A percentile compares a stretch with the other conserved stretches of the same genome.
These are phyloP conservation scores for Septoria petroselini DNA, from an alignment of 2,329 filamentous ascomycete species.

Conservation along the genomic window DNA sequence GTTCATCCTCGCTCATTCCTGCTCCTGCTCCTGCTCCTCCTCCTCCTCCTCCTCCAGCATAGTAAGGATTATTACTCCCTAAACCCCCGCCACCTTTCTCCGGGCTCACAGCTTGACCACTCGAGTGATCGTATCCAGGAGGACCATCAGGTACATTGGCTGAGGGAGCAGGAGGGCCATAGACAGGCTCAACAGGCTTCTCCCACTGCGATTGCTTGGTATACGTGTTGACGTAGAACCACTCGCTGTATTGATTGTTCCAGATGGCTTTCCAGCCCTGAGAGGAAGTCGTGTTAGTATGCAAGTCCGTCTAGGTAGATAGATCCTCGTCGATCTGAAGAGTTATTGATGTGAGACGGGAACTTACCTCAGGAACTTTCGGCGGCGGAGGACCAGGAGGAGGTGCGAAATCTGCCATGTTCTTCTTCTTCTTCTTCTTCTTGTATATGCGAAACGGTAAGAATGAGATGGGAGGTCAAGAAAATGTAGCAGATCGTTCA, in stretches of 20 bases:
- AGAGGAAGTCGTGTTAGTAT: too few relatives aligned
- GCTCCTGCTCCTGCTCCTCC: conserved; percentile 13
- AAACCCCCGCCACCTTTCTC: conserved; percentile 48
- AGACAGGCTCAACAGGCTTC: conserved; percentile 67
- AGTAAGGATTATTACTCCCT: conserved; percentile 71
- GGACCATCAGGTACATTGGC: conserved; percentile 60
- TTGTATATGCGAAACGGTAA: too few relatives aligned
- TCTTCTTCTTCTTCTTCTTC: too few relatives aligned
- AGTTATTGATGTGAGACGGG: neutral
- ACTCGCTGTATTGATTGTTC: conserved; percentile 86
- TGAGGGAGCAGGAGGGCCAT: conserved; percentile 47
- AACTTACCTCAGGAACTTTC: conserved; percentile 22
- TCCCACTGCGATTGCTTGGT: conserved; percentile 93
- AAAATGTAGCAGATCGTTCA: too few relatives aligned
- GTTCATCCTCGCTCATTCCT: conserved; percentile 64
- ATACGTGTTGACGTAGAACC: conserved; percentile 87
- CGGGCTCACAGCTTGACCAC: conserved; percentile 42
- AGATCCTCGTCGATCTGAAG: neutral
- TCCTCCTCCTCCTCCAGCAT: conserved; percentile 33
- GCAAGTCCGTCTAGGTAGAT: neutral
- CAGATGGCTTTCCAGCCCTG: conserved; percentile 83
- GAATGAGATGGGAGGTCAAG: too few relatives aligned
- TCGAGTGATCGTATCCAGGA: conserved; percentile 59
- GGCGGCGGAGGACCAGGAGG: conserved; percentile 34
- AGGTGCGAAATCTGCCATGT: conserved; percentile 33